Evolutionary conservation across 169 alveolate genomes (phyloP).

Genomic region (Plasmodium berghei): DNA sequence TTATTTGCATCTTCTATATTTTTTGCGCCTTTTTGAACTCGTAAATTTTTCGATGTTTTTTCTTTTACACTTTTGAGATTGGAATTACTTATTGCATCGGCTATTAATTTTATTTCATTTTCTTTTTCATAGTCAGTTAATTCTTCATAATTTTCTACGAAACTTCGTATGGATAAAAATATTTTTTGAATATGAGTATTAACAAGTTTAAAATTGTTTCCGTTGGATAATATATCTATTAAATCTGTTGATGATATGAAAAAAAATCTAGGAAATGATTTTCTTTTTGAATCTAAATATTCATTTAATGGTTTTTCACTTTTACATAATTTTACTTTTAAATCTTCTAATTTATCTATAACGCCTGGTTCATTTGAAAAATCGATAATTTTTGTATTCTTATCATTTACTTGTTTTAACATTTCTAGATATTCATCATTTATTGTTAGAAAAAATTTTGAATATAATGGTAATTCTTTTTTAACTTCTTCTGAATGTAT

Average conservation of each 20-base stretch:
- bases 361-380: conserved; percentile 92
- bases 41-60: background rate
- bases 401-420: conserved; percentile 84
- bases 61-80: conserved; percentile 80
- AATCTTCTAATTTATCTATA: conserved; percentile 90
- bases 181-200: conserved; percentile 96
- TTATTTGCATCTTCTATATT: background rate
- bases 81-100: conserved; percentile 80
- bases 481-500: conserved; percentile 97
- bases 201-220: conserved; percentile 95
- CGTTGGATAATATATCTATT: conserved; percentile 95
- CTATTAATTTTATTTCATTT: conserved; percentile 24
- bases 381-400: conserved; percentile 79
- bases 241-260: conserved; percentile 96
- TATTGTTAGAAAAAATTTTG: conserved; percentile 94
- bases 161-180: conserved; percentile 93
- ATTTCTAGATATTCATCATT: conserved; percentile 94
- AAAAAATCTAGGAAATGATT: conserved; percentile 97
- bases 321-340: conserved; percentile 89
- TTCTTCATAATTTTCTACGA: conserved; percentile 88
- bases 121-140: conserved; percentile 47
- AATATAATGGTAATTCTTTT: conserved; percentile 96
- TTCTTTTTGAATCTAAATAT: conserved; percentile 96
- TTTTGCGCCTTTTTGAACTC: background rate
- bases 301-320: conserved; percentile 97